Evolutionary conservation across 2,329 filamentous ascomycete genomes (phyloP), one percentile per base, ranked within the genome.

Genomic region (Remersonia thermophila): DNA sequence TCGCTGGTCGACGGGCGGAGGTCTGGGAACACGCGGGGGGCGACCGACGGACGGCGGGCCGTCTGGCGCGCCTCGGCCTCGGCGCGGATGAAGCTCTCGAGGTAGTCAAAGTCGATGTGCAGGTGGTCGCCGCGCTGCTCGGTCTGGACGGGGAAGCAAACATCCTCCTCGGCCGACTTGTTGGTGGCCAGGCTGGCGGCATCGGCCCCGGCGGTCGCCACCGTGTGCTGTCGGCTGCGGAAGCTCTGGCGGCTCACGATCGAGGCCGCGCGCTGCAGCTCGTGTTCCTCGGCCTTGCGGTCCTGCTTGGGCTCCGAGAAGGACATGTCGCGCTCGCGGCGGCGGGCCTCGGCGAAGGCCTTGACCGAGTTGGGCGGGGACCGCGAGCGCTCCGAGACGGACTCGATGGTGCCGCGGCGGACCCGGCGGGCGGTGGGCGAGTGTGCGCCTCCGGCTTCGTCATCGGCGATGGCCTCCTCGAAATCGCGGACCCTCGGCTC

Each of bases 361-460:
- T 96, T 93, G 35, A 98, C 86, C 0, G 91, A 98, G 58, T 95
- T 98, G 7, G 91, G 91, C 9, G 89, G 89, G 5, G 91, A 96
- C 2, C 74, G 65, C 1, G 83, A 85, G 37, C 84, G 72, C 32
- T 73, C 69, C 16, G 62, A 56, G 31, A 66, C 57, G 2, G 72
- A 73, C 23, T 68, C 69, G 36, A 80, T 62, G 34, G 71, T 71
- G 38, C 69, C 65, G 38, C 72, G 69, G 12, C 73, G 71, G 39
- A 60, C 62, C 27, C 62, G 67, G 6, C 60, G 56, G 23, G 53
- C 47, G 13, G 54, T 54, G 6, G 62, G 61, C n/a, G 68, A 66
- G 5, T 23, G 20, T 6, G 5, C 20, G 20, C 20, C 61, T 11
- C 61, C 62, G 46, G 60, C 67, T 29, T 83, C 80, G 36, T 94